Conservation (phyloP, 2,329 filamentous ascomycete species). For the Emydomyces testavorans region DNA sequence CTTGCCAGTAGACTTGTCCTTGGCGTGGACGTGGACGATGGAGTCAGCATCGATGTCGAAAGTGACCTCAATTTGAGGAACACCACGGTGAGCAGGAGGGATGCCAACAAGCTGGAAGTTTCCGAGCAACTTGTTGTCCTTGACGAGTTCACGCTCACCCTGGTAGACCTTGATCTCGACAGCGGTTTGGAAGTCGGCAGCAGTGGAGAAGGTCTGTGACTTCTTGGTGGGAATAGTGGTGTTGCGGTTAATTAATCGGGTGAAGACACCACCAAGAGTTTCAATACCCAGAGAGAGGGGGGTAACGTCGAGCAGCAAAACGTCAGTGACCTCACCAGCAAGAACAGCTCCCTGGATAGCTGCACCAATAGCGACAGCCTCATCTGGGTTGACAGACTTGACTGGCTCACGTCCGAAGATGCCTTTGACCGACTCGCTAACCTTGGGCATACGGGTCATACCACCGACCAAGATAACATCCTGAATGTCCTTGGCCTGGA, state of each 20-base stretch:
- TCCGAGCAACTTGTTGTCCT: conserved; percentile 94
- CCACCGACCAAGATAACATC: conserved; percentile 97
- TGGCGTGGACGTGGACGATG: conserved; percentile 94
- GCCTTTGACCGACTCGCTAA: conserved; percentile 86
- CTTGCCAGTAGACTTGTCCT: conserved; percentile 99
- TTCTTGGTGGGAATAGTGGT: conserved; percentile 99
- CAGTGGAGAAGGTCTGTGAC: conserved; percentile 95
- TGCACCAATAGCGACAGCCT: conserved; percentile 95
- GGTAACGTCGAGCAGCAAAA: conserved; percentile 89
- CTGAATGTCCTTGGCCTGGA: conserved; percentile 87
- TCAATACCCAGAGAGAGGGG: conserved; percentile 96
- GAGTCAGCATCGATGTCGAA: conserved; percentile 98
- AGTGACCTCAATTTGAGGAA: conserved; percentile 93
- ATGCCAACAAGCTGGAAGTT: conserved; percentile 99
- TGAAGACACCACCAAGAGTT: conserved; percentile 96
- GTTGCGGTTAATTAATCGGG: conserved; percentile 95
- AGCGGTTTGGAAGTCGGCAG: conserved; percentile 94
- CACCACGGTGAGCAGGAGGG: conserved; percentile 87
- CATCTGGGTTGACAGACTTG: conserved; percentile 97
- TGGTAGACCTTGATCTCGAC: conserved; percentile 99
- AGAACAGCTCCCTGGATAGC: conserved; percentile 95
- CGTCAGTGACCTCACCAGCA: conserved; percentile 90
- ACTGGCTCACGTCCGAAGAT: conserved; percentile 93
- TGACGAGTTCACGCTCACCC: conserved; percentile 97
- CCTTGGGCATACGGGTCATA: conserved; percentile 99